Percentiles rank a stretch among this genome's conserved stretches.
Conservation (phyloP, 441 rosid species). For the Populus hybrid region DNA sequence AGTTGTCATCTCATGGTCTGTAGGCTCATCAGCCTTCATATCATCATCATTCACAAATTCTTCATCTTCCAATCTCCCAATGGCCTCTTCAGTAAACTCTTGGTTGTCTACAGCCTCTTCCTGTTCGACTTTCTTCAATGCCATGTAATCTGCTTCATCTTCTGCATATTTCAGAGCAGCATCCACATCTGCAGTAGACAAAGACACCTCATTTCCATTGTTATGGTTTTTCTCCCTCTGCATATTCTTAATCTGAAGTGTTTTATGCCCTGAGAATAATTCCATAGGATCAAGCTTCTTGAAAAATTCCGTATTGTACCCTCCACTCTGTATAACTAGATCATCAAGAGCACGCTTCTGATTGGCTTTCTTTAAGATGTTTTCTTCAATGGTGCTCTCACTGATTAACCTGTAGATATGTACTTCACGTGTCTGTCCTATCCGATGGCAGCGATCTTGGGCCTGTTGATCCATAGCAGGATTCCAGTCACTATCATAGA, state of each 20-base stretch:
- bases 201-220: slow-evolving; percentile 53
- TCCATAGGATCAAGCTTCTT: slow-evolving; percentile 99
- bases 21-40: slow-evolving; percentile 69
- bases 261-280: slow-evolving; percentile 82
- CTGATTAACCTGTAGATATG: slow-evolving; percentile 97
- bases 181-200: slow-evolving; percentile 95
- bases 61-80: slow-evolving; percentile 90
- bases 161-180: slow-evolving; percentile 97
- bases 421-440: slow-evolving; percentile 99
- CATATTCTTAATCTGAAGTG: slow-evolving; percentile 49
- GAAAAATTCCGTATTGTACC: slow-evolving; percentile 96
- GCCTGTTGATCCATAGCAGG: slow-evolving; percentile 99
- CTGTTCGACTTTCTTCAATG: slow-evolving; percentile 94
- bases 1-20: slow-evolving; percentile 44
- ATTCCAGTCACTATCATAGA: slow-evolving; percentile 99
- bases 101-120: slow-evolving; percentile 99
- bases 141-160: slow-evolving; percentile 99
- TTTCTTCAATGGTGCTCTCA: slow-evolving; percentile 98
- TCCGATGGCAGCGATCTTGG: slow-evolving; percentile 99
- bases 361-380: slow-evolving; percentile 96
- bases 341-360: slow-evolving; percentile 99
- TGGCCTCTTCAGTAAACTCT: slow-evolving; percentile 96
- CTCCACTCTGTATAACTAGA: slow-evolving; percentile 97
- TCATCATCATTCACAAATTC: slow-evolving; percentile 87
- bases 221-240: slow-evolving; percentile 50